Evolutionary conservation across 495 filamentous ascomycete species (phyloP).

Genomic region (Talaromyces thailandensis): DNA sequence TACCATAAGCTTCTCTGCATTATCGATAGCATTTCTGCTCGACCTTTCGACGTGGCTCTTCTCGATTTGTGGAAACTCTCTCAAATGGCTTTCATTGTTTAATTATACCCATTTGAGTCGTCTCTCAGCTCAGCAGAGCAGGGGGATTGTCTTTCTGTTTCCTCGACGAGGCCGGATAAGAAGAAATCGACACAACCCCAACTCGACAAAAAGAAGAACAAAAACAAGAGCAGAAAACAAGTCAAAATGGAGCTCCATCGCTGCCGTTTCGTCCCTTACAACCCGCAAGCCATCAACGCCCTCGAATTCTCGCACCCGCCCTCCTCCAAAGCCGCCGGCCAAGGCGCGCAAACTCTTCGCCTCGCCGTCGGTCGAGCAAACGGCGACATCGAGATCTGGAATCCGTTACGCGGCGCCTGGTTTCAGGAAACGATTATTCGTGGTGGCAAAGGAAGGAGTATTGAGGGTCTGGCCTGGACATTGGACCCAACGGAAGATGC

Average conservation of each 20-base stretch:
- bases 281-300: conserved; percentile 84
- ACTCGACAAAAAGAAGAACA: neutral
- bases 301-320: conserved; percentile 85
- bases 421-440: conserved; percentile 77
- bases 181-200: neutral
- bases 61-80: neutral
- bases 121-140: neutral
- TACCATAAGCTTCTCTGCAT: neutral
- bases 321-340: conserved; percentile 39
- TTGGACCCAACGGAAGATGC: conserved; percentile 68
- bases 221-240: neutral
- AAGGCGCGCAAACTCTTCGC: conserved; percentile 50
- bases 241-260: conserved; percentile 88
- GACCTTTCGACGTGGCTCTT: neutral
- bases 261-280: conserved; percentile 94
- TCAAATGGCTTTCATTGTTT: neutral
- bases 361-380: conserved; percentile 89
- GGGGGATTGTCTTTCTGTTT: neutral
- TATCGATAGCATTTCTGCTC: neutral
- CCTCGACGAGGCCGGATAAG: neutral
- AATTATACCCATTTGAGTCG: neutral
- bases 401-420: conserved; percentile 78
- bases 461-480: conserved; percentile 90
- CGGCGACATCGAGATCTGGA: conserved; percentile 98
- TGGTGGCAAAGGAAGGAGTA: conserved; percentile 77